phyloP scores from a whole-genome alignment of 495 filamentous ascomycete species.

The Lasiosphaeriaceae sp. region DNA sequence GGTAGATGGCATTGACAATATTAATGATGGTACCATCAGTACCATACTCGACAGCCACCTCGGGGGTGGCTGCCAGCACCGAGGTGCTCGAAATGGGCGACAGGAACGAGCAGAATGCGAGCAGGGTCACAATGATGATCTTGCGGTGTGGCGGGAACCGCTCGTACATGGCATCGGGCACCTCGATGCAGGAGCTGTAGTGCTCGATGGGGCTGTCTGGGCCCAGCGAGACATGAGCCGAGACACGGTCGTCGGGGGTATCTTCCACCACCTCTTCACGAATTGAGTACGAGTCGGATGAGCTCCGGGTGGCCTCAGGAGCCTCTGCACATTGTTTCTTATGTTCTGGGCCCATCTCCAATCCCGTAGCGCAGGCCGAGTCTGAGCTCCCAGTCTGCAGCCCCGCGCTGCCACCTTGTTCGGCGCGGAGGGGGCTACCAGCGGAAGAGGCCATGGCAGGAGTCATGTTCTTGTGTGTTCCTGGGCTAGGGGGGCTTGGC shows the following conservation, averaged over 20 bases:
- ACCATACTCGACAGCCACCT: constrained; percentile 58
- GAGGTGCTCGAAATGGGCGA: constrained; percentile 66
- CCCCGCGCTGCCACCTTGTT: too few relatives aligned
- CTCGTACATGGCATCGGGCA: constrained; percentile 47
- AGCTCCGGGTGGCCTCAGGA: too few relatives aligned
- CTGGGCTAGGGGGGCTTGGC: too few relatives aligned
- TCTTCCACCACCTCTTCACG: too few relatives aligned
- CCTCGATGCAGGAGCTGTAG: constrained; percentile 37
- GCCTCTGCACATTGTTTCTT: too few relatives aligned
- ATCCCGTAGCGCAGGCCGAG: too few relatives aligned
- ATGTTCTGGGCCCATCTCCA: too few relatives aligned
- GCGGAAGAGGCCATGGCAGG: too few relatives aligned
- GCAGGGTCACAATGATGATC: constrained; percentile 54
- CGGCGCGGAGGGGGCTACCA: too few relatives aligned
- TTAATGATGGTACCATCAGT: constrained; percentile 65
- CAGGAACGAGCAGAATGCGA: constrained; percentile 65
- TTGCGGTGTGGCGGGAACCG: constrained; percentile 55
- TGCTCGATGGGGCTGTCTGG: constrained; percentile 35
- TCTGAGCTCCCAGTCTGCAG: too few relatives aligned
- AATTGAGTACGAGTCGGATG: too few relatives aligned
- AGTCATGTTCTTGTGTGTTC: too few relatives aligned
- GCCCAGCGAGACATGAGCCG: constrained; percentile 25
- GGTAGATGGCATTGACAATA: constrained; percentile 64
- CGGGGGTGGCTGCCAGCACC: constrained; percentile 65
- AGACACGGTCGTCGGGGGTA: neutral